Evolutionary conservation across 108 stramenopile species (phyloP), one percentile per base, ranked within the genome.

Genomic region (Mayamaea pseudoterrestris): DNA sequence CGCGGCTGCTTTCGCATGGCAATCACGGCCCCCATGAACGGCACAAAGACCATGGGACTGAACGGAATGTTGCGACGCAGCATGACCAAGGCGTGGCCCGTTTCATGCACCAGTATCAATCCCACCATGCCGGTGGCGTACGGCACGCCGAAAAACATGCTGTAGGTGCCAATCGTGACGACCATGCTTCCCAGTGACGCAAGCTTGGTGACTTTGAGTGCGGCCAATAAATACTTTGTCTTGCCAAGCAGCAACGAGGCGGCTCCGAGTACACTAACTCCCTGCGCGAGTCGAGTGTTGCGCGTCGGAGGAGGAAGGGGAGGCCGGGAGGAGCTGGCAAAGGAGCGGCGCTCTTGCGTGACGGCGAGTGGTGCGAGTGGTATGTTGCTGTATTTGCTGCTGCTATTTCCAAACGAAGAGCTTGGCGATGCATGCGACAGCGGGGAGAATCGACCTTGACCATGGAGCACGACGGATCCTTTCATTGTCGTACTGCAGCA

Each of bases 81-180:
- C 83, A 93, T 85, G 11, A 78, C 78, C 4, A 80, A 27, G 0
- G 81, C 80, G 47, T 95, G 94, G 16, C 94, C 94, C 5, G 56
- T 55, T 60, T 95, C 94, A 55, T 95, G 94, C 12, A 93, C 73
- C 11, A 75, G 44, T 41, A 91, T 84, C 35, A 93, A 55, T 3
- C 84, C 84, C 3, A 93, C 91, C 87, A 95, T 91, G 9, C 94
- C 94, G 6, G 71, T 66, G 0, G 91, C 88, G 53, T 88, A 95
- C 1, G 90, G 91, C 20, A 80, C 55, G 0, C 94, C 94, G 49
- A 74, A 95, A 42, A 95, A 85, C 41, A 80, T 66, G 30, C 74
- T 60, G 39, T 95, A 95, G 3, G 90, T 76, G 5, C 83, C 83
- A 22, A 90, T 69, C 0, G 89, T 81, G 11, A 87, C 35, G 6